Evolutionary conservation across 176 grass and related monocot species (phyloP), one percentile per base, ranked within the genome.

Genomic region (Zoysia pacifica): DNA sequence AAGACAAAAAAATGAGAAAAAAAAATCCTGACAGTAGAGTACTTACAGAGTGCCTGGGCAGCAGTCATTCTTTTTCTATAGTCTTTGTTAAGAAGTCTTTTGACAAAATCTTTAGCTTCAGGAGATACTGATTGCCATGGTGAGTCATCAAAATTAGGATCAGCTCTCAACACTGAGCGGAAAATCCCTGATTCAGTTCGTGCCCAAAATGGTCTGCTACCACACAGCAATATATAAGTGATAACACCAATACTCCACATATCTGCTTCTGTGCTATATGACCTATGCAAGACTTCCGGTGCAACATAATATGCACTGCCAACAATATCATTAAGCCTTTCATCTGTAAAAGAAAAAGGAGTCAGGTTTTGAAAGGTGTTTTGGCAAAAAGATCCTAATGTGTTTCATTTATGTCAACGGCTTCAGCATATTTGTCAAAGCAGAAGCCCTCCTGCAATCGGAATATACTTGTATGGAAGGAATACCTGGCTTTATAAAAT

Each of bases 161-260:
- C 93, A 69, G 97, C 97, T 80, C 93, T 92, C 81, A 99, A 73
- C 47, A 99, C 97, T 52, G 97, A 93, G 61, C 93, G 97, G 82
- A 99, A 99, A 67, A 99, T 99, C 84, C 97, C 97, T 42, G 97
- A 99, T 87, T 99, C 97, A 44, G 97, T 99, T 35, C 93, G 84
- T 74, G 97, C 97, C 97, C 97, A 99, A 74, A 99, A 99, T 61
- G 97, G 97, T 78, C 97, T 91, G 73, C 90, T 95, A 83, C 97
- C 97, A 71, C 93, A 99, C 44, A 99, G 65, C 72, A 99, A 94
- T 69, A 99, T 99, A 84, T 93, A 99, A 60, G 90, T 88, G 78
- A 99, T 99, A 47, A 99, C 97, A 77, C 97, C 97, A 74, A 96
- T 80, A 79, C 97, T 99, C 97, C 97, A 99, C 87, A 99, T 96